Conservation (phyloP, 2,329 filamentous ascomycete genomes). For the Aspergillus candidus region DNA sequence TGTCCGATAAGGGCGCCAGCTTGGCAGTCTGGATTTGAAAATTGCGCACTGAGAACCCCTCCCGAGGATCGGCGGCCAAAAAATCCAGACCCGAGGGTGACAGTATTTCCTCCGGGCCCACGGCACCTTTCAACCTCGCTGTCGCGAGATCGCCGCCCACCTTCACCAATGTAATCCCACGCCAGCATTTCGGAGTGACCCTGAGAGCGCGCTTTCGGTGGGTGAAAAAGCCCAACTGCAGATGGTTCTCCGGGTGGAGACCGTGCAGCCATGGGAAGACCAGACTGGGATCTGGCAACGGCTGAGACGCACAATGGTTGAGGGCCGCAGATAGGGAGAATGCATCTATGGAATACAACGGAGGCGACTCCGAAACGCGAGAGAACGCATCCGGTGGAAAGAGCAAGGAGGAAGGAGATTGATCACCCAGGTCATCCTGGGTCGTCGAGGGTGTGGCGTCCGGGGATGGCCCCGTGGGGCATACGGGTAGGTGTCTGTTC, state of each 20-base stretch:
- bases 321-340: slow-evolving; percentile 64
- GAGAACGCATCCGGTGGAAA: slow-evolving; percentile 64
- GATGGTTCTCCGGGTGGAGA: slow-evolving; percentile 77
- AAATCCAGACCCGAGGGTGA: slow-evolving; percentile 57
- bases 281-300: slow-evolving; percentile 73
- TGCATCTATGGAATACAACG: slow-evolving; percentile 67
- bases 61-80: slow-evolving; percentile 73
- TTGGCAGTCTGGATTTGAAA: slow-evolving; percentile 96
- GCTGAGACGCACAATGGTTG: slow-evolving; percentile 68
- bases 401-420: slow-evolving; percentile 60
- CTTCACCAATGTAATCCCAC: slow-evolving; percentile 81
- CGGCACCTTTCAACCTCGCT: slow-evolving; percentile 77
- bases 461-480: slow-evolving; percentile 67
- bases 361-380: slow-evolving; percentile 51
- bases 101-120: slow-evolving; percentile 75
- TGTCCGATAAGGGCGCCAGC: slow-evolving; percentile 78
- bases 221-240: slow-evolving; percentile 86
- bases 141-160: slow-evolving; percentile 70
- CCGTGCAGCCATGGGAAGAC: slow-evolving; percentile 98
- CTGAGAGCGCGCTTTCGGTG: slow-evolving; percentile 66
- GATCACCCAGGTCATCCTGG: slow-evolving; percentile 48
- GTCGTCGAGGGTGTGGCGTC: slow-evolving; percentile 59
- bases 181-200: slow-evolving; percentile 67
- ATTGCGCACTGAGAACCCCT: slow-evolving; percentile 92
- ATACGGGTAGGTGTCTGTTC: slow-evolving; percentile 86